These are phyloP conservation scores for Trichosporon faecale DNA, from an alignment of 1,284 basidiomycete species.

Conservation along the genomic window DNA sequence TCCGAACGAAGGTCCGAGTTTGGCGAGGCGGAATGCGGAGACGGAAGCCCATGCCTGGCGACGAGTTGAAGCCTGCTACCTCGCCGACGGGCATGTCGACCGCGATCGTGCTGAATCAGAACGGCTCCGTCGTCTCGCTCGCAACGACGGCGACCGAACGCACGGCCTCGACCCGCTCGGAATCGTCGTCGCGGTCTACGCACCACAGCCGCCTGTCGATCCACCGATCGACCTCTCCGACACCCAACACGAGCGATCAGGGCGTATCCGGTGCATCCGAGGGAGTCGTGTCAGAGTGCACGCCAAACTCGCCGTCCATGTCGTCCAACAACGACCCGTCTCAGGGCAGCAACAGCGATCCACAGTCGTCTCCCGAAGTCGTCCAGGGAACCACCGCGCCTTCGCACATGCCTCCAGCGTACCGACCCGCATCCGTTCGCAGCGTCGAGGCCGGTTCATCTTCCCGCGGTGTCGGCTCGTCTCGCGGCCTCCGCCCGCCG, in stretches of 20 bases:
- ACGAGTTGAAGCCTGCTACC: slow-evolving; percentile 6
- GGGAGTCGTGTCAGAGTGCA: not conserved
- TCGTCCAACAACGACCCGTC: slow-evolving; percentile 2
- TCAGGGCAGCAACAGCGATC: not conserved
- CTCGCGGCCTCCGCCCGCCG: slow-evolving; percentile 2
- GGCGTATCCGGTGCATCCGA: slow-evolving; percentile 4
- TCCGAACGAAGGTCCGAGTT: slow-evolving; percentile 38
- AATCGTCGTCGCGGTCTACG: not conserved
- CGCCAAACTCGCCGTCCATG: not conserved
- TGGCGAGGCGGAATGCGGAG: slow-evolving; percentile 37
- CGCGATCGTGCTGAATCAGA: not conserved
- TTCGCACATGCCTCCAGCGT: slow-evolving; percentile 45
- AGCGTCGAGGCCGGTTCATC: slow-evolving; percentile 18
- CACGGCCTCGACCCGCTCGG: slow-evolving; percentile 1
- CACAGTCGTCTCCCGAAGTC: slow-evolving; percentile 6
- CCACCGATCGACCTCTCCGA: slow-evolving; percentile 2
- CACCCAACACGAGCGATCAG: not conserved
- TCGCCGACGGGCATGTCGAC: slow-evolving; percentile 14
- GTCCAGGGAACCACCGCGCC: not conserved
- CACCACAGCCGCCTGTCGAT: not conserved
- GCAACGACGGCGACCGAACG: slow-evolving; percentile 10
- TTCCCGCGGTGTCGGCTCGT: slow-evolving; percentile 14
- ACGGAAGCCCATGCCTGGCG: slow-evolving; percentile 19
- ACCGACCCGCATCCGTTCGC: slow-evolving; percentile 47
- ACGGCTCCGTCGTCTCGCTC: not conserved